These are phyloP conservation scores for Exidia glandulosa DNA, from an alignment of 768 basidiomycete genomes.

Conservation along the genomic window DNA sequence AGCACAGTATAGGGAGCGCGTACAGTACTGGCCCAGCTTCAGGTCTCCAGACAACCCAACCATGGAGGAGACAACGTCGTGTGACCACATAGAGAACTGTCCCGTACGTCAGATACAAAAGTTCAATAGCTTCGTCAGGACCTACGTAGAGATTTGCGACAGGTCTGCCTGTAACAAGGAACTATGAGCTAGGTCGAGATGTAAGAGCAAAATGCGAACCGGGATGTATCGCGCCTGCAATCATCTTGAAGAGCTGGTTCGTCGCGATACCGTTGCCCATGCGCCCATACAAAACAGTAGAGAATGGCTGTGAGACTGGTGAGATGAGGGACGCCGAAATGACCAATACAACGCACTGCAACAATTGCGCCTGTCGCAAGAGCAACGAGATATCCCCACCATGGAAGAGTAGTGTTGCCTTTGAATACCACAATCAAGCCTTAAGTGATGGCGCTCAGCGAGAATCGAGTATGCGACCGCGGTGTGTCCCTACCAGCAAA, in stretches of 20 bases:
- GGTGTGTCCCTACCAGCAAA: conserved; percentile 33
- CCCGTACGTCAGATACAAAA: not conserved
- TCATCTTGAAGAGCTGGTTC: conserved; percentile 30
- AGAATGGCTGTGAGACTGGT: conserved; percentile 35
- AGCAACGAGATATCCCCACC: conserved; percentile 52
- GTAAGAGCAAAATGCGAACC: conserved; percentile 3
- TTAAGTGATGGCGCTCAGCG: conserved; percentile 9
- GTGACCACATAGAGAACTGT: conserved; percentile 60
- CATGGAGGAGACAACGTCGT: conserved; percentile 46
- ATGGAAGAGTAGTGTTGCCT: conserved; percentile 50
- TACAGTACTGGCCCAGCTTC: conserved; percentile 29
- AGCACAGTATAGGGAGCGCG: not conserved
- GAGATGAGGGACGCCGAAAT: not conserved
- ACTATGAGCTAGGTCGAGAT: not conserved
- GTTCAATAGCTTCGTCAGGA: not conserved
- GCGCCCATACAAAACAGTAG: conserved; percentile 43
- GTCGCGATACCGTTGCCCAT: conserved; percentile 53
- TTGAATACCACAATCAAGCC: conserved; percentile 46
- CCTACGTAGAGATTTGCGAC: conserved; percentile 59
- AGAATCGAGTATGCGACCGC: not conserved
- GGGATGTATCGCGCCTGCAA: conserved; percentile 8
- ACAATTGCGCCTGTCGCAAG: conserved; percentile 35
- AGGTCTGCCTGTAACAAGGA: conserved; percentile 31
- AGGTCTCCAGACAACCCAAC: conserved; percentile 34
- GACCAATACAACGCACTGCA: not conserved